Conservation (phyloP, 768 basidiomycete genomes). For the Porpolomopsis calyptriformis region DNA sequence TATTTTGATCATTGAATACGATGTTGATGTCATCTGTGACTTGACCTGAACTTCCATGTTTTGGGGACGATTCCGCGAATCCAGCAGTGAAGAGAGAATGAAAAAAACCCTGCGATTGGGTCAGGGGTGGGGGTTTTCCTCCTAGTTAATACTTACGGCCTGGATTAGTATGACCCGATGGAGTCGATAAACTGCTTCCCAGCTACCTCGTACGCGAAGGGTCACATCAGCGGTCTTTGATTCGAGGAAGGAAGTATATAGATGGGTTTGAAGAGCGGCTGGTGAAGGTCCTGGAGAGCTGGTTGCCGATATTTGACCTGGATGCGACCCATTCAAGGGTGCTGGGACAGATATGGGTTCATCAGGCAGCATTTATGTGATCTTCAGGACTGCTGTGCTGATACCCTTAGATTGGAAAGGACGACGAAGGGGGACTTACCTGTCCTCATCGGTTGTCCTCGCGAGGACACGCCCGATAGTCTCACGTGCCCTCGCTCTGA, state of each 20-base stretch:
- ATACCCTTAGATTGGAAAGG: no score
- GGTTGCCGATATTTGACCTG: conserved; percentile 16
- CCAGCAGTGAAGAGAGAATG: conserved; percentile 76
- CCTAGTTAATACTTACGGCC: conserved; percentile 40
- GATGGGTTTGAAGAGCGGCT: conserved; percentile 56
- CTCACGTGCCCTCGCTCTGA: no score
- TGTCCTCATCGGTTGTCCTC: no score
- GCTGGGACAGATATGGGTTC: no score
- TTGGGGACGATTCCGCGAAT: conserved; percentile 49
- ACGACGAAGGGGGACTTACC: no score
- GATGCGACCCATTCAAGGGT: neutral
- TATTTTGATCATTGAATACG: conserved; percentile 75
- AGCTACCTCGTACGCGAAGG: conserved; percentile 52
- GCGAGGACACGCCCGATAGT: no score
- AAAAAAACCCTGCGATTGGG: conserved; percentile 62
- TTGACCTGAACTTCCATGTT: conserved; percentile 19
- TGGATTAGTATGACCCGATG: conserved; percentile 86
- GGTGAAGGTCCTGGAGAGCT: conserved; percentile 36
- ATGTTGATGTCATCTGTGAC: conserved; percentile 52
- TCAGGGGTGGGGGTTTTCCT: neutral
- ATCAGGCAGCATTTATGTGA: no score
- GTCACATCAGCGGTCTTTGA: conserved; percentile 71
- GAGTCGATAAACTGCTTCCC: conserved; percentile 64
- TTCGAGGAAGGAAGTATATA: conserved; percentile 64
- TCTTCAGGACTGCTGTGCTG: no score